A percentile compares a stretch with the other conserved stretches of the same genome.
These are phyloP conservation scores for Amanita rubescens DNA, from an alignment of 768 basidiomycete genomes.

Conservation along the genomic window DNA sequence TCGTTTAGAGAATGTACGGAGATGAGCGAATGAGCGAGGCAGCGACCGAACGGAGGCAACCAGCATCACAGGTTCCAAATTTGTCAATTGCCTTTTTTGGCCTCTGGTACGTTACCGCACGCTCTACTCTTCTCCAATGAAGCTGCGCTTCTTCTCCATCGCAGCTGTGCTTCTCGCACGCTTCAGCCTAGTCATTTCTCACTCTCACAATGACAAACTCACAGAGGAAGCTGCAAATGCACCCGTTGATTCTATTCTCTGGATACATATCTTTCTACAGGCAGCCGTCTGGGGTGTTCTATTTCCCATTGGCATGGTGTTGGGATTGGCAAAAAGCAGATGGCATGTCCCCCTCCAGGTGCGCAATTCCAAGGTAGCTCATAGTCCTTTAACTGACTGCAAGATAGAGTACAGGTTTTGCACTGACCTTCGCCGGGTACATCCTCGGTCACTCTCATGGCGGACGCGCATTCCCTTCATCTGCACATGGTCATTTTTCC, in stretches of 20 bases:
- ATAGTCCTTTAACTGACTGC: background rate
- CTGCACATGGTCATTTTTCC: slow-evolving; percentile 67
- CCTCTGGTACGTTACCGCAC: background rate
- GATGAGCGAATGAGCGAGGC: background rate
- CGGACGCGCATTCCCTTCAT: slow-evolving; percentile 68
- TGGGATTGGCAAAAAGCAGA: slow-evolving; percentile 68
- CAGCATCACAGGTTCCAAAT: background rate
- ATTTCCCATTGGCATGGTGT: slow-evolving; percentile 80
- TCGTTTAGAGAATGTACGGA: background rate
- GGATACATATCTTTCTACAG: slow-evolving; percentile 80
- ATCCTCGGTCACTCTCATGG: slow-evolving; percentile 82
- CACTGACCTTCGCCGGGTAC: slow-evolving; percentile 65
- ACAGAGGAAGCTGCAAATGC: slow-evolving; percentile 55
- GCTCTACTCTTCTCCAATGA: background rate
- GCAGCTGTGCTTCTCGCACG: slow-evolving; percentile 11
- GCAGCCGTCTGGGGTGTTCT: slow-evolving; percentile 75
- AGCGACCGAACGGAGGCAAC: background rate
- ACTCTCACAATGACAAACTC: slow-evolving; percentile 55
- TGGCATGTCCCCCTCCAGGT: slow-evolving; percentile 92
- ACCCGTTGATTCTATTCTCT: slow-evolving; percentile 71
- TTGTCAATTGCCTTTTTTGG: background rate
- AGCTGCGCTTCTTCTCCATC: background rate
- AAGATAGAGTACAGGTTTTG: slow-evolving; percentile 54
- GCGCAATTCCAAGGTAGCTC: slow-evolving; percentile 11
- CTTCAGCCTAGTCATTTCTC: slow-evolving; percentile 33